Evolutionary conservation across 2,329 filamentous ascomycete species (phyloP).

Genomic region (Colletotrichum incanum): DNA sequence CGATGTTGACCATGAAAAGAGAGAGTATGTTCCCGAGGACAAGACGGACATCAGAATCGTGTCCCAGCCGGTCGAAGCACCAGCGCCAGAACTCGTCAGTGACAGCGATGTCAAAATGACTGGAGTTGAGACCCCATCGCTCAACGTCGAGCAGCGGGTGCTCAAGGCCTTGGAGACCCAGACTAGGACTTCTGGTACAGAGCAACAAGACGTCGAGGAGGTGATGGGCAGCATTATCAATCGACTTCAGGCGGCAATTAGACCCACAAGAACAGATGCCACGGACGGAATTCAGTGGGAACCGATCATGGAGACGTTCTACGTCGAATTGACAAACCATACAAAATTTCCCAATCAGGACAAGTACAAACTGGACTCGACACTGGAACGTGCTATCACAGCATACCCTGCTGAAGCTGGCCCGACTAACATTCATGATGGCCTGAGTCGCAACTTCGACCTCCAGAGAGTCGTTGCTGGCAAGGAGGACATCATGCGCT

Average conservation of each 20-base stretch:
- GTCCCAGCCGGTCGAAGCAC: slow-evolving; percentile 45
- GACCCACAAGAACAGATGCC: slow-evolving; percentile 73
- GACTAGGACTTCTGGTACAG: slow-evolving; percentile 65
- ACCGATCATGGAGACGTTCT: slow-evolving; percentile 80
- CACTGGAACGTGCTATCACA: slow-evolving; percentile 75
- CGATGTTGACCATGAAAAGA: slow-evolving; percentile 56
- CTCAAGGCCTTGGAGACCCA: slow-evolving; percentile 62
- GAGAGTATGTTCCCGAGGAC: slow-evolving; percentile 45
- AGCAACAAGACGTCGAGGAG: slow-evolving; percentile 96
- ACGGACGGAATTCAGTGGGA: slow-evolving; percentile 84
- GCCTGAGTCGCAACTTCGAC: slow-evolving; percentile 89
- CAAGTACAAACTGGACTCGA: slow-evolving; percentile 48
- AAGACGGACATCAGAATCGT: slow-evolving; percentile 32
- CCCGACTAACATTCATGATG: slow-evolving; percentile 81
- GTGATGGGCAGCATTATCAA: slow-evolving; percentile 95
- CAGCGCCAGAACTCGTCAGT: slow-evolving; percentile 35
- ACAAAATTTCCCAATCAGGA: slow-evolving; percentile 67
- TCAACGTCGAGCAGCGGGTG: slow-evolving; percentile 62
- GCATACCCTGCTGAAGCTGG: slow-evolving; percentile 69
- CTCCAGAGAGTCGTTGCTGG: slow-evolving; percentile 72
- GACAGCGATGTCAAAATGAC: slow-evolving; percentile 36
- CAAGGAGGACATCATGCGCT: slow-evolving; percentile 71
- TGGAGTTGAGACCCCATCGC: slow-evolving; percentile 1
- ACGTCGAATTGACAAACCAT: slow-evolving; percentile 74
- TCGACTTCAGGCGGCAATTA: slow-evolving; percentile 90